phyloP scores from a whole-genome alignment of 177 flowering plant genomes.

The Tripterygium wilfordii region DNA sequence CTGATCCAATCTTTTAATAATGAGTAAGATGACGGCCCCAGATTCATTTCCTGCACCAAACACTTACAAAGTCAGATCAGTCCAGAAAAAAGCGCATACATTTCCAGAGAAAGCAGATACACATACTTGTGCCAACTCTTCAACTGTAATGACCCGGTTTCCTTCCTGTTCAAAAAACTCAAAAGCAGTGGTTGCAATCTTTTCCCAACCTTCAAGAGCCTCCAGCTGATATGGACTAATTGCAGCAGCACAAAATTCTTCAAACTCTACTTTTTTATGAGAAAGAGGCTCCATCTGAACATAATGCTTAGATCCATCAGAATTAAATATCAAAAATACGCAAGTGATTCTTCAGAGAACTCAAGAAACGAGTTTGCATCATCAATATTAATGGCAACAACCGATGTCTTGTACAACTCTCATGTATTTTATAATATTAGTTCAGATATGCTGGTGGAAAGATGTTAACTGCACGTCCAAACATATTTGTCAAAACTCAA shows the following conservation, averaged over 20 bases:
- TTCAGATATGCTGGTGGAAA: no score
- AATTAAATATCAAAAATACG: no score
- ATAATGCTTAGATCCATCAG: background rate
- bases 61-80: background rate
- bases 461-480: no score
- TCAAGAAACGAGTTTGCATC: no score
- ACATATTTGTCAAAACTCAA: background rate
- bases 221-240: slow-evolving; percentile 81
- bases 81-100: background rate
- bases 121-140: slow-evolving; percentile 74
- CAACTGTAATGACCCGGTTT: slow-evolving; percentile 60
- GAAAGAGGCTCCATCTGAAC: slow-evolving; percentile 78
- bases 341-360: no score
- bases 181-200: slow-evolving; percentile 61
- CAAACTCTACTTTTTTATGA: slow-evolving; percentile 61
- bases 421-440: no score
- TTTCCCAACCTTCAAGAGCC: slow-evolving; percentile 84
- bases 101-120: background rate
- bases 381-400: no score
- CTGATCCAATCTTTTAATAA: slow-evolving; percentile 82
- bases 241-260: slow-evolving; percentile 94
- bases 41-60: slow-evolving; percentile 70
- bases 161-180: slow-evolving; percentile 77
- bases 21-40: slow-evolving; percentile 59
- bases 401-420: no score